Evolutionary conservation across 2,329 filamentous ascomycete species (phyloP), one percentile per base, ranked within the genome.

Genomic region (Paraphaeosphaeria sporulosa): DNA sequence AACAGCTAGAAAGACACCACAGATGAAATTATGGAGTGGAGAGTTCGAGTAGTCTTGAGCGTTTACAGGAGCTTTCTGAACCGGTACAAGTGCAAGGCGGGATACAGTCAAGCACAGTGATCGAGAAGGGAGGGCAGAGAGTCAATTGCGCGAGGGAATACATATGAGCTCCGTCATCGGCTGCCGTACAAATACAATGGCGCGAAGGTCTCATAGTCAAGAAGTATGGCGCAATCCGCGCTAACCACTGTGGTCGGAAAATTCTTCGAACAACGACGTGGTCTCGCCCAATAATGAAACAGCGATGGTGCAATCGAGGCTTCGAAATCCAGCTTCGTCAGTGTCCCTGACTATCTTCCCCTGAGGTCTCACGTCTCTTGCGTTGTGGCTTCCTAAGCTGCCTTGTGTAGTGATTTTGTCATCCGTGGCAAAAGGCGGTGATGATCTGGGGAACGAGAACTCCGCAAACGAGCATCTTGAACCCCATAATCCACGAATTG

Each of bases 171-270:
- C 59, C 56, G 56, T 50, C 52, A 59, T 62, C 60, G 60, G 60
- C 47, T 49, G 34, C 19, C 50, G 32, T 62, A 56, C 36, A 44
- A 36, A 54, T 59, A 57, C 60, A 43, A 54, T 25, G 34, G 30
- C 27, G 52, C 42, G 53, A 59, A 57, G 60, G 59, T 61, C 52
- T 57, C 56, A 58, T 59, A 56, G 34, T 59, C n/a, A 27, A 56
- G 47, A 19, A 56, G 52, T 62, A 62, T 62, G 60, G 60, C 60
- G 60, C 60, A 62, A 62, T 62, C 60, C 60, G 52, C 60, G 60
- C 60, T 59, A 62, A 57, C 56, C 56, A 9, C 53, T 52, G 51
- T 56, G 23, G 53, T 59, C 32, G 55, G 43, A 62, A 62, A 59
- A 54, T 25, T 59, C 57, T 57, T 62, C 48, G 32, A 19, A 62